Evolutionary conservation across 2,329 filamentous ascomycete species (phyloP).

Genomic region (Aspergillus intermedius): DNA sequence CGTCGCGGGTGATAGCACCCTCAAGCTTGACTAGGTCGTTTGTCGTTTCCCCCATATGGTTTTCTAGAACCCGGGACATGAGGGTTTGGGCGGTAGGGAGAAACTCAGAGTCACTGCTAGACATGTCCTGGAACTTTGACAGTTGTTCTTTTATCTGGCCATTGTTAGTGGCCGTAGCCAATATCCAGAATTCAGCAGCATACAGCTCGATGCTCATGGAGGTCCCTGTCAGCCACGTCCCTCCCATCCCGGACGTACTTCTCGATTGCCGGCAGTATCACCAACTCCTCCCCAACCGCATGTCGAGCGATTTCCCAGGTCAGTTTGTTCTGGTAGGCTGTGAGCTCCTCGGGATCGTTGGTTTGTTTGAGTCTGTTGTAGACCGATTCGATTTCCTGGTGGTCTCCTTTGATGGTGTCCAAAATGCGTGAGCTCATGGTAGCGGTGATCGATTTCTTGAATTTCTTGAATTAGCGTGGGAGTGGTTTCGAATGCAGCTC

Average conservation of each 20-base stretch:
- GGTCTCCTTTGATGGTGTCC: slow-evolving; percentile 35
- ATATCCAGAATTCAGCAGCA: not conserved
- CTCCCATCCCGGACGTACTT: slow-evolving; percentile 41
- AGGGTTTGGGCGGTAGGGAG: slow-evolving; percentile 38
- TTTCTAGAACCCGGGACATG: slow-evolving; percentile 39
- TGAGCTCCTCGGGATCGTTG: slow-evolving; percentile 35
- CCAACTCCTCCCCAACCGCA: slow-evolving; percentile 44
- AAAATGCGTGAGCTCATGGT: slow-evolving; percentile 15
- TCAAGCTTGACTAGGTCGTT: slow-evolving; percentile 47
- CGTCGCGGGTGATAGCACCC: slow-evolving; percentile 27
- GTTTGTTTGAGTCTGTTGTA: slow-evolving; percentile 38
- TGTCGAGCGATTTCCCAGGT: slow-evolving; percentile 49
- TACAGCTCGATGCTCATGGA: slow-evolving; percentile 43
- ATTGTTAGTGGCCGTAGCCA: not conserved
- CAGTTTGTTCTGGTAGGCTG: slow-evolving; percentile 44
- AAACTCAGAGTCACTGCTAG: slow-evolving; percentile 37
- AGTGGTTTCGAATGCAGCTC: not conserved
- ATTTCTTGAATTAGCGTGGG: not conserved
- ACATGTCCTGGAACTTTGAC: slow-evolving; percentile 45
- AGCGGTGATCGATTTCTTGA: not conserved
- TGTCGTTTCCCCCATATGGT: slow-evolving; percentile 48
- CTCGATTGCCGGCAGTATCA: slow-evolving; percentile 50
- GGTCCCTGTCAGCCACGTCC: slow-evolving; percentile 43
- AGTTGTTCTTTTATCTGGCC: slow-evolving; percentile 48
- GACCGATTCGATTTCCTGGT: slow-evolving; percentile 34